Evolutionary conservation across 106 monocot species (phyloP).

Genomic region (Agapanthus africanus): DNA sequence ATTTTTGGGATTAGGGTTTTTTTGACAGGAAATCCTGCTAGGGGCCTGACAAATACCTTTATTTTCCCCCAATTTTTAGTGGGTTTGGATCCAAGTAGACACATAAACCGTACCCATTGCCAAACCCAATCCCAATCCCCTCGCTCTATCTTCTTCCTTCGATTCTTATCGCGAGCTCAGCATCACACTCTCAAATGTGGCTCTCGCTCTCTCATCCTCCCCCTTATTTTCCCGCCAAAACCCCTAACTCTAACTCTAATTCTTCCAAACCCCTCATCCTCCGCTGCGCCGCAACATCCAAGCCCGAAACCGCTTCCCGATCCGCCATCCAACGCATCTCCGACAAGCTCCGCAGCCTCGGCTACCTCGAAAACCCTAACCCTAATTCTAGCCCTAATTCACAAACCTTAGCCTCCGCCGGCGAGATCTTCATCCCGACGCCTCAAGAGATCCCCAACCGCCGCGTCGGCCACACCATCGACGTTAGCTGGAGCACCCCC

Average conservation of each 20-base stretch:
- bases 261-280: neutral
- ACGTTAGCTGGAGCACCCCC: constrained; percentile 78
- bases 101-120: too few relatives aligned
- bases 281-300: constrained; percentile 8
- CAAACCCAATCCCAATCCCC: too few relatives aligned
- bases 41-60: too few relatives aligned
- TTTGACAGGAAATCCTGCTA: too few relatives aligned
- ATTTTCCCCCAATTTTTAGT: too few relatives aligned
- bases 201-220: neutral
- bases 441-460: constrained; percentile 47
- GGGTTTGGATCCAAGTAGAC: too few relatives aligned
- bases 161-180: neutral
- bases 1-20: too few relatives aligned
- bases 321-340: constrained; percentile 74
- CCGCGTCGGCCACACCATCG: constrained; percentile 79
- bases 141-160: neutral
- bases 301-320: constrained; percentile 11
- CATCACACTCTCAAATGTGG: constrained; percentile 7
- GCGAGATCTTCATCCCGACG: constrained; percentile 86
- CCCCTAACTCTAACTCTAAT: constrained; percentile 2
- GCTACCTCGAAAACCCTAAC: constrained; percentile 30
- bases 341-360: constrained; percentile 90
- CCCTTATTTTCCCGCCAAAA: constrained; percentile 4
- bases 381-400: neutral
- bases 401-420: constrained; percentile 25